Evolutionary conservation across 805 yeast species (phyloP), one percentile per base, ranked within the genome.

Genomic region (Wickerhamomyces mucosus): DNA sequence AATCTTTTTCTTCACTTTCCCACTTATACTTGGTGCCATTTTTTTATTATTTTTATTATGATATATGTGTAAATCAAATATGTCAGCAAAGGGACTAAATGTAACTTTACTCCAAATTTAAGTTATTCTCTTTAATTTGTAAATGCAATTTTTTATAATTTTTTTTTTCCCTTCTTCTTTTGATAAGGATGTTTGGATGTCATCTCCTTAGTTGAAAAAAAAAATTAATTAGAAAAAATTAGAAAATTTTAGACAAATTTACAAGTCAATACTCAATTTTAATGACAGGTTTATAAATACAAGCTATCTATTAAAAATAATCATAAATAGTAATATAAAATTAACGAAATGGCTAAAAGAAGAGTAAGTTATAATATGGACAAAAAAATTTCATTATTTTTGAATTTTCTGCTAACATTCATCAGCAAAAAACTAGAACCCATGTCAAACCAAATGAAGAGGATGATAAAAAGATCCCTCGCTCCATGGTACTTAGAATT

Each of bases 401-500:
- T n/a, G n/a, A 13, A 11, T 11, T 17, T 9, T 17, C 9, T 27
- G 41, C 44, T 40, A 45, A 40, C 45, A 19, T 6, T n/a, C 12
- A 15, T 10, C 35, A 71, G 70, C 69, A 65, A 35, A 88, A 86
- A 61, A 82, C 75, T 54, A 79, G 96, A 71, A 89, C 97, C 12
- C 96, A 88, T 54, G 80, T 65, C 30, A 67, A 67, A 38, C 59
- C 59, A 21, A 61, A 72, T 17, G 78, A 72, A 40, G 94, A 78
- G 43, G 84, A 78, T 36, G 58, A 61, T 28, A 76, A 77, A 30
- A 75, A 74, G 47, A 74, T 85, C 39, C 97, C 98, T 15, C 72
- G 81, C 48, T 86, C 96, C 2, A 88, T 92, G 96, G 97, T 92
- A 33, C 69, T 92, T 41, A 75, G 92, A 47, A 69, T 86, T 33